phyloP scores from a whole-genome alignment of 768 basidiomycete species.

The Trametopsis cervina region DNA sequence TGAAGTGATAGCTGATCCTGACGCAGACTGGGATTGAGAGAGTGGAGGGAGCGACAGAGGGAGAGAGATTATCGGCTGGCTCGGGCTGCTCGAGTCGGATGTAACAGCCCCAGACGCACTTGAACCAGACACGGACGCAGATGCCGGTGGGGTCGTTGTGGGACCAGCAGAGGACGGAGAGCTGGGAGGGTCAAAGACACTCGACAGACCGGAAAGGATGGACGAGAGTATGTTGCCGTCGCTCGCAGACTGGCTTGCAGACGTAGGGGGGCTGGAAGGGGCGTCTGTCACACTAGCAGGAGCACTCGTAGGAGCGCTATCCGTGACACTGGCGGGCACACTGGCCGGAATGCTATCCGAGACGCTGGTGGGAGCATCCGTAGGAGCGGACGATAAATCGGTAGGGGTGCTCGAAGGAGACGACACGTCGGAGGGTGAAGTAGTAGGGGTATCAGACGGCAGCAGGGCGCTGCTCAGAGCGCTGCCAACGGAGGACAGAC shows the following conservation, averaged over 20 bases:
- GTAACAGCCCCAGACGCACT: too few relatives aligned
- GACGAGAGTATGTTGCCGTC: too few relatives aligned
- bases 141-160: too few relatives aligned
- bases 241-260: too few relatives aligned
- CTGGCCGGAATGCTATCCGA: background rate
- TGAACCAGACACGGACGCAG: too few relatives aligned
- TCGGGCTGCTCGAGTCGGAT: too few relatives aligned
- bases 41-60: background rate
- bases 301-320: background rate
- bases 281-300: too few relatives aligned
- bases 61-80: too few relatives aligned
- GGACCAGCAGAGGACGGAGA: too few relatives aligned
- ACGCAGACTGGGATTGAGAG: background rate
- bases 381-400: background rate
- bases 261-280: background rate
- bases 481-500: background rate
- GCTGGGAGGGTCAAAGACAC: too few relatives aligned
- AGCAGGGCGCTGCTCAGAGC: background rate
- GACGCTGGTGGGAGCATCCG: constrained; percentile 1
- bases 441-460: background rate
- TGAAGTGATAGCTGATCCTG: too few relatives aligned
- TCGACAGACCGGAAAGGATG: too few relatives aligned
- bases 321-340: background rate
- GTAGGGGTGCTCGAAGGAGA: background rate
- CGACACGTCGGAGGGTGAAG: background rate